A percentile compares a stretch with the other conserved stretches of the same genome.
phyloP scores from a whole-genome alignment of 208 protist genomes.

The Trypanosoma avium region DNA sequence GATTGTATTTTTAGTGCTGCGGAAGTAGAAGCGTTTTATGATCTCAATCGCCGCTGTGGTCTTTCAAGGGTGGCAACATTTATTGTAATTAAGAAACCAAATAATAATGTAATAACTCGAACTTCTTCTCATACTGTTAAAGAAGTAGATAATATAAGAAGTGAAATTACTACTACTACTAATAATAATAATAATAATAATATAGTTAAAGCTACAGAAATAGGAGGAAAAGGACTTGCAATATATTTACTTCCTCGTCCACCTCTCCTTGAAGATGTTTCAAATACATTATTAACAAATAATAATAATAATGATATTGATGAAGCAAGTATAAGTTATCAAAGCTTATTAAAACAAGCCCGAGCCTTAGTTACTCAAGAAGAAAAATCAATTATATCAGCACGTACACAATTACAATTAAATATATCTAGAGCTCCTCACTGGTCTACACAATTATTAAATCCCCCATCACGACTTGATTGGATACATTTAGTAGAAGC shows the following conservation, averaged over 20 bases:
- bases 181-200: too few species aligned
- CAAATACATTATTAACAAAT: constrained; percentile 4
- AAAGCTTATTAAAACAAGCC: constrained; percentile 18
- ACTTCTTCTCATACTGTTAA: too few species aligned
- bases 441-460: constrained; percentile 19
- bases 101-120: too few species aligned
- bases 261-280: constrained; percentile 21
- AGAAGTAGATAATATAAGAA: too few species aligned
- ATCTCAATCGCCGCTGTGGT: constrained; percentile 16
- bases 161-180: too few species aligned
- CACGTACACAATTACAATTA: constrained; percentile 4
- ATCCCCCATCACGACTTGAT: constrained; percentile 10
- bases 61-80: constrained; percentile 6
- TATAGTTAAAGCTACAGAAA: too few species aligned
- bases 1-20: constrained; percentile 20
- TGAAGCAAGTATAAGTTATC: background rate
- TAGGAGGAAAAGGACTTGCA: background rate
- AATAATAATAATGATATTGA: constrained; percentile 5
- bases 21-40: constrained; percentile 25
- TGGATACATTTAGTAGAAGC: constrained; percentile 18
- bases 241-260: constrained; percentile 1
- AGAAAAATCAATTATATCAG: constrained; percentile 5
- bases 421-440: constrained; percentile 1
- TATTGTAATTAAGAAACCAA: constrained; percentile 8
- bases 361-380: constrained; percentile 25